Evolutionary conservation across 2,329 filamentous ascomycete species (phyloP).

Genomic region (Trichoderma brevicompactum): DNA sequence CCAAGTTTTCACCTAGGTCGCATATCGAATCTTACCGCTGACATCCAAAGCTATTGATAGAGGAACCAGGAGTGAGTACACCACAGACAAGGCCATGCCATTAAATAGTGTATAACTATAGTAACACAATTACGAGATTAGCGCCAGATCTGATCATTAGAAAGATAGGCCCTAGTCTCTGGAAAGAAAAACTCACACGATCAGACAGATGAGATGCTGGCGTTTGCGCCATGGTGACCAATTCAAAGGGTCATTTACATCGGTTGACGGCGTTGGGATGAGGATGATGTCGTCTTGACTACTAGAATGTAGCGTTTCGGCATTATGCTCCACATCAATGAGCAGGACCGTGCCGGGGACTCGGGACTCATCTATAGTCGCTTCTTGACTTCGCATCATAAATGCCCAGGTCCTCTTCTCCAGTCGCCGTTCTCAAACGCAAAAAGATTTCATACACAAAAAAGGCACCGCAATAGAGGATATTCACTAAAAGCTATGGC

Average conservation of each 20-base stretch:
- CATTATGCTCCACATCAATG: conserved; percentile 44
- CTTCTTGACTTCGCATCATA: not conserved
- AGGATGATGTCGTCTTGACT: conserved; percentile 51
- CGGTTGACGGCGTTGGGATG: conserved; percentile 53
- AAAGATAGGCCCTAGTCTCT: not conserved
- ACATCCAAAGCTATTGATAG: conserved; percentile 41
- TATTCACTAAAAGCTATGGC: not conserved
- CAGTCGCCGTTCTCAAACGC: too few species aligned
- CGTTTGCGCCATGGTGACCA: conserved; percentile 45
- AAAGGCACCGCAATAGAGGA: not conserved
- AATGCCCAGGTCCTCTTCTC: not conserved
- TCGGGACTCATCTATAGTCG: conserved; percentile 27
- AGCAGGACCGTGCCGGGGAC: conserved; percentile 49
- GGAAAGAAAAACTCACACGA: conserved; percentile 35
- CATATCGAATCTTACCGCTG: conserved; percentile 29
- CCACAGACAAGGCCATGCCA: conserved; percentile 46
- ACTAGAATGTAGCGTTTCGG: conserved; percentile 41
- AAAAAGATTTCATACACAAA: not conserved
- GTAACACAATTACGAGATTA: not conserved
- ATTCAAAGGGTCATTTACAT: conserved; percentile 59
- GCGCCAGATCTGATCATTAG: not conserved
- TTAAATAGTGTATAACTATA: conserved; percentile 45
- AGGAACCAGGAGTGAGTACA: conserved; percentile 47
- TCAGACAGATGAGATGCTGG: conserved; percentile 37
- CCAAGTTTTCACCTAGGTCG: not conserved